Evolutionary conservation across 2,329 filamentous ascomycete species (phyloP).

Genomic region (Colletotrichum kahawae): DNA sequence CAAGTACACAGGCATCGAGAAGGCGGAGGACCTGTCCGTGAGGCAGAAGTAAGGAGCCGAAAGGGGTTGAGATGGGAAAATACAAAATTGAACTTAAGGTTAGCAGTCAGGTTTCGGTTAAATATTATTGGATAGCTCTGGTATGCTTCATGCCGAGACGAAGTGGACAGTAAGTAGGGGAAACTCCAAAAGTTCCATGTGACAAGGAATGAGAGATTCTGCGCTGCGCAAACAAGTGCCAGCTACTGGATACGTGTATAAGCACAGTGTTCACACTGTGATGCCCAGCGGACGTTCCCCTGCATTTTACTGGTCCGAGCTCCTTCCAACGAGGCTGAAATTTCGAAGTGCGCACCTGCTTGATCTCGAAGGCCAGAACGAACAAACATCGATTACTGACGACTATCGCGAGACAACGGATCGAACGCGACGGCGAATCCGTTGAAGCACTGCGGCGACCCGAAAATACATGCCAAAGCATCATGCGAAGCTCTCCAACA

Average conservation of each 20-base stretch:
- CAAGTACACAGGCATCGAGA: constrained; percentile 58
- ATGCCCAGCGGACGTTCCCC: background rate
- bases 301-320: constrained; percentile 10
- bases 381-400: background rate
- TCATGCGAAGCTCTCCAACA: constrained; percentile 11
- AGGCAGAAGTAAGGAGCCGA: background rate
- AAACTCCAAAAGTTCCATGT: background rate
- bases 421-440: background rate
- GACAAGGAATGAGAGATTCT: background rate
- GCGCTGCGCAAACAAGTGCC: background rate
- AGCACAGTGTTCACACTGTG: constrained; percentile 1
- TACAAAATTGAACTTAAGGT: background rate
- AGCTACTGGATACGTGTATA: background rate
- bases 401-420: background rate
- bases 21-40: constrained; percentile 2
- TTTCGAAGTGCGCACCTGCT: constrained; percentile 9
- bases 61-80: background rate
- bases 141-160: background rate
- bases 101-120: background rate
- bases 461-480: background rate
- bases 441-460: background rate
- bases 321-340: constrained; percentile 16
- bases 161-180: background rate
- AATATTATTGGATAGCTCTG: background rate
- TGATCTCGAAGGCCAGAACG: background rate